Conservation (phyloP, 2,329 filamentous ascomycete genomes). For the Stemphylium vesicarium region DNA sequence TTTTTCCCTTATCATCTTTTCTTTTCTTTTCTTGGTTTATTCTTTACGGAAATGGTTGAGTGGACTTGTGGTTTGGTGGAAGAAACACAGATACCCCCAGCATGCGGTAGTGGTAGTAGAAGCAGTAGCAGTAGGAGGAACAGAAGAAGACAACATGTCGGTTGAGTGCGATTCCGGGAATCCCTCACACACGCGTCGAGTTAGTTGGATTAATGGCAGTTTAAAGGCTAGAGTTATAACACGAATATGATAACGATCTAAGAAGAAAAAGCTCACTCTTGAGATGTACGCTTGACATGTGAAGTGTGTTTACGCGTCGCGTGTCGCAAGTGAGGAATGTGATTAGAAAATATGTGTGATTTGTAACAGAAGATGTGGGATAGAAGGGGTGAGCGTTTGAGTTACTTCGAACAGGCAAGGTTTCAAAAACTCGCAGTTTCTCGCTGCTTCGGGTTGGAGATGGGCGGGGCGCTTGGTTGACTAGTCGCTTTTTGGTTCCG, state of each 20-base stretch:
- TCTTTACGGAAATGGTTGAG: not conserved
- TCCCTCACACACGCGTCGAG: not conserved
- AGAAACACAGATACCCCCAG: slow-evolving; percentile 22
- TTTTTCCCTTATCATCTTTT: slow-evolving; percentile 16
- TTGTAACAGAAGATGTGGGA: not conserved
- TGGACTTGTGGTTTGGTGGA: slow-evolving; percentile 3
- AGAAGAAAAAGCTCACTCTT: too few species aligned
- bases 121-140: not conserved
- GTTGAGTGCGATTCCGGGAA: slow-evolving; percentile 21
- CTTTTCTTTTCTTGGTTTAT: slow-evolving; percentile 11
- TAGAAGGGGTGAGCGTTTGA: too few species aligned
- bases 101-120: not conserved
- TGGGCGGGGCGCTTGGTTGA: not conserved
- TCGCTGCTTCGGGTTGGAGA: slow-evolving; percentile 13
- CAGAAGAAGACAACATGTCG: not conserved
- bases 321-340: too few species aligned
- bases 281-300: not conserved
- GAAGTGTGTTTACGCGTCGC: not conserved
- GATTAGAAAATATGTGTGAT: not conserved
- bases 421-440: slow-evolving; percentile 20
- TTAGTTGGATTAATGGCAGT: slow-evolving; percentile 15
- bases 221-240: slow-evolving; percentile 13
- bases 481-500: not conserved
- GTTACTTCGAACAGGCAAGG: not conserved
- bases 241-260: slow-evolving; percentile 4